Evolutionary conservation across 176 grass and related monocot species (phyloP).

Genomic region (Avena eriantha): DNA sequence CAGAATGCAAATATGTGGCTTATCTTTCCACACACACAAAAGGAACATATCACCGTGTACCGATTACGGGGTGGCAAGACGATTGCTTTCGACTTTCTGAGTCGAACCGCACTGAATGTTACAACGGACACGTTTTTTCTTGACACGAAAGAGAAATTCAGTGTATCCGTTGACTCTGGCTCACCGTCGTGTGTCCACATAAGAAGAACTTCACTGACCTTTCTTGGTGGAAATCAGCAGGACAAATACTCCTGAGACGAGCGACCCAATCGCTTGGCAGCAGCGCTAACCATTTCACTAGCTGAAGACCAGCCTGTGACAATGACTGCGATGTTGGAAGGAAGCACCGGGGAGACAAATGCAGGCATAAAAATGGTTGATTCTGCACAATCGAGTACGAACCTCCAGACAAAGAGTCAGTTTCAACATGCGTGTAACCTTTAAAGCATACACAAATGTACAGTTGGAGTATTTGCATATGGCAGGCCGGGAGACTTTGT

Average conservation of each 20-base stretch:
- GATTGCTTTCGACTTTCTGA: slow-evolving; percentile 18
- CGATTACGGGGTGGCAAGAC: neutral
- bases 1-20: too few relatives aligned
- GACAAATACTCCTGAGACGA: neutral
- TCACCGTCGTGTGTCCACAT: neutral
- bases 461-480: neutral
- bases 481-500: neutral
- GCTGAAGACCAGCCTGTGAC: neutral
- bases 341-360: neutral
- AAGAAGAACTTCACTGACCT: neutral
- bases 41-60: neutral
- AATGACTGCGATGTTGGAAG: neutral
- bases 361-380: neutral
- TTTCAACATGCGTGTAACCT: neutral
- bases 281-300: slow-evolving; percentile 16
- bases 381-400: neutral
- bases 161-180: neutral
- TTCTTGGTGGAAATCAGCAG: neutral
- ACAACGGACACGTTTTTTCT: neutral
- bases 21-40: neutral
- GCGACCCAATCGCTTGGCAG: neutral
- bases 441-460: neutral
- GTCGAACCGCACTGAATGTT: slow-evolving; percentile 38
- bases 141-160: neutral
- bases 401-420: neutral